These are phyloP conservation scores for Rhizopus microsporus DNA, from an alignment of 371 early-diverging fungal genomes.

Conservation along the genomic window DNA sequence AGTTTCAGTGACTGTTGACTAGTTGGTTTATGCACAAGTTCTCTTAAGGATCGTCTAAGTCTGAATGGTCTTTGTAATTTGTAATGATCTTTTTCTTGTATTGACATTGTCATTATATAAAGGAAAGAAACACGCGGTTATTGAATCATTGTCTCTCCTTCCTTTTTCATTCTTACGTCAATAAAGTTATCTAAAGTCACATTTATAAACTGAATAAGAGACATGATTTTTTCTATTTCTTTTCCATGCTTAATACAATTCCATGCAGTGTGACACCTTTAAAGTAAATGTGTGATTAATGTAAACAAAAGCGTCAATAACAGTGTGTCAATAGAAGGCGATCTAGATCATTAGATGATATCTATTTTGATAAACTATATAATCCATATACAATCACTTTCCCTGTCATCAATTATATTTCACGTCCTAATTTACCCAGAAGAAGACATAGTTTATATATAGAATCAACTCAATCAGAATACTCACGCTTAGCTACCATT, in stretches of 20 bases:
- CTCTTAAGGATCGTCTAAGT: constrained; percentile 36
- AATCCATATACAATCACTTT: constrained; percentile 17
- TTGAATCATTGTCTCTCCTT: not conserved
- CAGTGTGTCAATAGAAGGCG: constrained; percentile 27
- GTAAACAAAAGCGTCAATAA: not conserved
- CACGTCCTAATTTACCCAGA: constrained; percentile 17
- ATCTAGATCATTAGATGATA: constrained; percentile 44
- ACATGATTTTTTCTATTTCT: constrained; percentile 5
- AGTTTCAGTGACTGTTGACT: constrained; percentile 24
- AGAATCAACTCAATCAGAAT: constrained; percentile 46
- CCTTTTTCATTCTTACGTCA: constrained; percentile 10
- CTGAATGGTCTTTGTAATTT: constrained; percentile 30
- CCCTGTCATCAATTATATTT: constrained; percentile 21
- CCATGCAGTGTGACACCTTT: constrained; percentile 5
- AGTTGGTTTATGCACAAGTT: constrained; percentile 33
- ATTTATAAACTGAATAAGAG: not conserved
- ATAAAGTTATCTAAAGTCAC: constrained; percentile 4
- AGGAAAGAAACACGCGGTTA: constrained; percentile 6
- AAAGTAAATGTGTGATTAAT: constrained; percentile 6
- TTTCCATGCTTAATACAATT: not conserved
- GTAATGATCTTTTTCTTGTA: not conserved
- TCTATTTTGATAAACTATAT: constrained; percentile 12
- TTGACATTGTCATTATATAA: not conserved
- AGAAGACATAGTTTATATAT: constrained; percentile 54
- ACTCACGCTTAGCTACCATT: constrained; percentile 51